Evolutionary conservation across 441 rosid species (phyloP).

Genomic region (Syzygium malaccense): DNA sequence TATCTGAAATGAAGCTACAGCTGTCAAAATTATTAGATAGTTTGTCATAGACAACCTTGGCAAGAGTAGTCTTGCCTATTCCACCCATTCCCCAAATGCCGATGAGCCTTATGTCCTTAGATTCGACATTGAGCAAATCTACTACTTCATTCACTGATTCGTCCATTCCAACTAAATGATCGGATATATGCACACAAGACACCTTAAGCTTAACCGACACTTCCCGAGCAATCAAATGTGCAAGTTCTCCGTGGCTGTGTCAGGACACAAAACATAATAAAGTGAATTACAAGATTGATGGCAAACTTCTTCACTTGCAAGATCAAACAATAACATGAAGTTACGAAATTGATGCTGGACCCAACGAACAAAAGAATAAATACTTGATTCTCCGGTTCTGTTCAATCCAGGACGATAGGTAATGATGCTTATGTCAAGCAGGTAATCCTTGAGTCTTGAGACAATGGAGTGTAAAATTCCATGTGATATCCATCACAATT

Average conservation of each 20-base stretch:
- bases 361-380: rapidly evolving
- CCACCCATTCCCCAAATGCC: neutral
- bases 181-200: neutral
- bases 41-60: neutral
- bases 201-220: neutral
- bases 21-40: neutral
- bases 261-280: neutral
- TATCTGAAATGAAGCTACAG: neutral
- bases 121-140: neutral
- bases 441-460: neutral
- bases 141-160: neutral
- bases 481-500: neutral
- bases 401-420: neutral
- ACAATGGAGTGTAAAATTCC: neutral
- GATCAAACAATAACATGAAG: neutral
- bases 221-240: neutral
- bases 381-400: rapidly evolving
- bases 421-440: no score
- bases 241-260: neutral
- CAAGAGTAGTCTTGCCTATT: neutral
- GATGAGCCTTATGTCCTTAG: neutral
- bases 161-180: neutral
- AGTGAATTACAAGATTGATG: no score
- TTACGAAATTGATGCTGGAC: neutral
- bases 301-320: neutral